Evolutionary conservation across 805 yeast genomes (phyloP).

Genomic region (Grigorovia yakushimaensis): DNA sequence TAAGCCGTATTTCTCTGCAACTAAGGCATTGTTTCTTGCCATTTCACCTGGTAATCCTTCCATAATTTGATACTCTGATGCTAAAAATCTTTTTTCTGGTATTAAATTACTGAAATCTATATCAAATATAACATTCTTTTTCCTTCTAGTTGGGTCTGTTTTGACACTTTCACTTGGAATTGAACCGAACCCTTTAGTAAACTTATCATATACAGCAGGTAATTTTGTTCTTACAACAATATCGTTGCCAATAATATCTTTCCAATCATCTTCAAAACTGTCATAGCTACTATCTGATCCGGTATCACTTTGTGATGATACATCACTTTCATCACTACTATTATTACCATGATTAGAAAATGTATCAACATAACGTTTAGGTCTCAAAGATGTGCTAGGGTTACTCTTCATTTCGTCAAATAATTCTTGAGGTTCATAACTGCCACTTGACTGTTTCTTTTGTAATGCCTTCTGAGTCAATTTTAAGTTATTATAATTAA

Average conservation of each 20-base stretch:
- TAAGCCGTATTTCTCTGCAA: constrained; percentile 56
- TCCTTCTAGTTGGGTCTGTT: constrained; percentile 22
- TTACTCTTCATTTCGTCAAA: constrained; percentile 4
- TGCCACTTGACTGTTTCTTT: constrained; percentile 10
- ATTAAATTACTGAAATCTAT: constrained; percentile 59
- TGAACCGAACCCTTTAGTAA: constrained; percentile 19
- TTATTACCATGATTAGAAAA: constrained; percentile 9
- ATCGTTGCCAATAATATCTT: constrained; percentile 51
- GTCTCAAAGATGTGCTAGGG: constrained; percentile 9
- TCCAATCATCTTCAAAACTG: constrained; percentile 61
- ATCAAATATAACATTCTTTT: constrained; percentile 49
- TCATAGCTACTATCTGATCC: constrained; percentile 34
- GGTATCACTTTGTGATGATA: constrained; percentile 21
- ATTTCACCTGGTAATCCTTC: constrained; percentile 56
- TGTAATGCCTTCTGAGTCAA: constrained; percentile 18
- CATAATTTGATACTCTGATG: constrained; percentile 52
- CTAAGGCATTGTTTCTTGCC: constrained; percentile 59
- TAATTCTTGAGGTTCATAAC: constrained; percentile 1
- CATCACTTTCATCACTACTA: constrained; percentile 8
- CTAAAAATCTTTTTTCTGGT: constrained; percentile 67
- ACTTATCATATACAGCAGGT: constrained; percentile 36
- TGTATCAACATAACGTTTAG: constrained; percentile 28
- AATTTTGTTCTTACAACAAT: constrained; percentile 38
- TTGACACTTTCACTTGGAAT: constrained; percentile 17
- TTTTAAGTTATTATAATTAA: constrained; percentile 27